Base-by-base conservation (phyloP, 257 asterid species). In the Cinchona pubescens region DNA sequence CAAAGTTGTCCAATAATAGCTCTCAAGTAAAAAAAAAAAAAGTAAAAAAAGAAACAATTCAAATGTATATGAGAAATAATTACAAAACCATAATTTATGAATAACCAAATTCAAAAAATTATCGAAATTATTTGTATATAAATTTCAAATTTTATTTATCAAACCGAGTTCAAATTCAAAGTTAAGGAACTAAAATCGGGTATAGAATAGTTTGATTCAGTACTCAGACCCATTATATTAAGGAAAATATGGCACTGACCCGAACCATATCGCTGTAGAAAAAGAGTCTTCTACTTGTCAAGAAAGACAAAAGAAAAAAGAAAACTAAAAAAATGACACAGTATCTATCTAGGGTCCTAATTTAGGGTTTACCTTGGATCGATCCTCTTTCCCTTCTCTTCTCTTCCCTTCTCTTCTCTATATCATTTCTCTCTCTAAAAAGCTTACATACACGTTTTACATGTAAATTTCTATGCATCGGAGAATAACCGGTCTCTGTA, bases 271-370 rank as follows among this genome's bases (percentile, higher is more conserved):
- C 38, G 64, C 32, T 37, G 35, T 34, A 5, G 1, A n/a, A 15
- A 32, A 45, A 74, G 12, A 23, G 25, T 15, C 34, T 32, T 40
- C 1, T 45, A 62, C 0, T 37, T 1, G 23, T 3, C 2, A 16
- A 27, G n/a, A 7, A 23, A n/a, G 56, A 16, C 32, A 66, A 35
- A 69, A 59, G 51, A 40, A 19, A 67, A 61, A 7, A 30, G 11
- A 55, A 66, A 59, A 48, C 25, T 58, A 27, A 51, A 79, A 74
- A 27, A 75, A n/a, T n/a, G 13, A 43, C 70, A 71, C 58, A 74
- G n/a, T n/a, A n/a, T n/a, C 68, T 73, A 80, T 74, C 59, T 83
- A 83, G 84, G 82, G 84, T 74, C 74, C 69, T 45, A 73, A 62
- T 73, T 34, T 67, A 75, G 82, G 79, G 75, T 70, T n/a, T 69